Conservation (phyloP, 345 rosid genomes). For the Rhodamnia rubescens region DNA sequence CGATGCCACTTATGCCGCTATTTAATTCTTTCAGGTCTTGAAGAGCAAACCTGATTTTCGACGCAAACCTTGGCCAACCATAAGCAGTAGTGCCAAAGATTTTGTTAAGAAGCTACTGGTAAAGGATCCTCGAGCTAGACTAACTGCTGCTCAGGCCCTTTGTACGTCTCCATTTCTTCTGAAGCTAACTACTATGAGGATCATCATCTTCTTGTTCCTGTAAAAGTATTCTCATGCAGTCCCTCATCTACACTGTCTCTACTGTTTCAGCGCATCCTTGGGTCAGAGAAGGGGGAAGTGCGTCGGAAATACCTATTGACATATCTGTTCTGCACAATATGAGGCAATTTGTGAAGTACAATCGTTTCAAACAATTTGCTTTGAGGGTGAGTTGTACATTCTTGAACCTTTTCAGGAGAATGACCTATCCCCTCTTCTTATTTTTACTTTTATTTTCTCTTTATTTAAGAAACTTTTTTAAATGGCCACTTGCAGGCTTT, state of each 20-base stretch:
- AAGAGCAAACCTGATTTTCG: slow-evolving; percentile 71
- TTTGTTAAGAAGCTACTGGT: slow-evolving; percentile 86
- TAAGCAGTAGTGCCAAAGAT: slow-evolving; percentile 83
- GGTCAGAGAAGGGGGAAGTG: slow-evolving; percentile 49
- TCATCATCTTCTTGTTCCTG: neutral
- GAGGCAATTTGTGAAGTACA: slow-evolving; percentile 42
- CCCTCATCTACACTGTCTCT: neutral
- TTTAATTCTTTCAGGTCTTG: slow-evolving; percentile 28
- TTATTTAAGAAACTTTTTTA: neutral
- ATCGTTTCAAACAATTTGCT: slow-evolving; percentile 45
- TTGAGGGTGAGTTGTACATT: slow-evolving; percentile 18
- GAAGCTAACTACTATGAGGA: neutral
- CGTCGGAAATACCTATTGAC: slow-evolving; percentile 43
- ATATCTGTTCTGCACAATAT: slow-evolving; percentile 38
- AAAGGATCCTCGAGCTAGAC: slow-evolving; percentile 84
- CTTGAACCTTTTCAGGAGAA: neutral
- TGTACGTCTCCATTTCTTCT: slow-evolving; percentile 17
- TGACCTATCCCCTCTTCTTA: neutral
- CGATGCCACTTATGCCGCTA: neutral
- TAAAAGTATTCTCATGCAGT: neutral
- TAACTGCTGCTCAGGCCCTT: slow-evolving; percentile 80
- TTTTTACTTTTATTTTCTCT: neutral
- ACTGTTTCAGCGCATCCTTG: slow-evolving; percentile 39
- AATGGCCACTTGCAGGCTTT: slow-evolving; percentile 23
- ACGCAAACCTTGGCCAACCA: slow-evolving; percentile 90